These are phyloP conservation scores for Wallacemonas sp. DNA, from an alignment of 208 protist genomes.

Conservation along the genomic window DNA sequence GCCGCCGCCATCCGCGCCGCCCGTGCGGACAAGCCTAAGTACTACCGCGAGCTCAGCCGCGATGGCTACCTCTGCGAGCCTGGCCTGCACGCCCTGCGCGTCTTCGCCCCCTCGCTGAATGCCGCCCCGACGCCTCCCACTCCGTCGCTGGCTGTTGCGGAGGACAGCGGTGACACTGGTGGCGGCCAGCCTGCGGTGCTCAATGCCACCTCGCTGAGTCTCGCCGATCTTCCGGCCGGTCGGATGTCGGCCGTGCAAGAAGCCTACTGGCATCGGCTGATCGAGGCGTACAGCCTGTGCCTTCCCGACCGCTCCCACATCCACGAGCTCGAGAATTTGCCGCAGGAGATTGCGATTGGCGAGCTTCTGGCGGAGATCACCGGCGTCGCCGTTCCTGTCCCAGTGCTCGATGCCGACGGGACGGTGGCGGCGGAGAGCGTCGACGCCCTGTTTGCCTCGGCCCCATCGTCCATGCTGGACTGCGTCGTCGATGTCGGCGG, in stretches of 20 bases:
- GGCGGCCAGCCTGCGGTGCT: not conserved
- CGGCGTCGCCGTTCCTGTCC: constrained; percentile 3
- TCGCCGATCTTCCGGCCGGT: not conserved
- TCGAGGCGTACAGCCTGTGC: constrained; percentile 52
- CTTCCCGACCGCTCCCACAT: constrained; percentile 57
- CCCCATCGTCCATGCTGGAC: constrained; percentile 11
- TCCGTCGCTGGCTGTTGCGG: too few species aligned
- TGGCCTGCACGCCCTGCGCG: constrained; percentile 17
- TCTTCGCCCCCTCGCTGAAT: constrained; percentile 20
- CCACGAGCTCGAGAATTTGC: constrained; percentile 69
- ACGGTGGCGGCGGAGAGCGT: too few species aligned
- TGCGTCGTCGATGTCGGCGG: constrained; percentile 79
- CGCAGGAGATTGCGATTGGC: constrained; percentile 68
- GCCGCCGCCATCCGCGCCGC: not conserved
- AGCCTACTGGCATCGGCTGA: constrained; percentile 28
- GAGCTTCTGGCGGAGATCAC: constrained; percentile 31
- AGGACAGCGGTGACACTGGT: not conserved
- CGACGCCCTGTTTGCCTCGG: not conserved
- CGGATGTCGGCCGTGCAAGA: not conserved
- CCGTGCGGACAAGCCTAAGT: constrained; percentile 14
- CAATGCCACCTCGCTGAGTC: not conserved
- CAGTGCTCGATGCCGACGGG: not conserved
- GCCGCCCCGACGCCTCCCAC: not conserved
- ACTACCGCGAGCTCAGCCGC: constrained; percentile 22
- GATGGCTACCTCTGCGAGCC: constrained; percentile 28